Percentiles rank a stretch among this genome's conserved stretches.
Evolutionary conservation across 2,329 filamentous ascomycete species (phyloP).

Genomic region (Elsinoe batatas): DNA sequence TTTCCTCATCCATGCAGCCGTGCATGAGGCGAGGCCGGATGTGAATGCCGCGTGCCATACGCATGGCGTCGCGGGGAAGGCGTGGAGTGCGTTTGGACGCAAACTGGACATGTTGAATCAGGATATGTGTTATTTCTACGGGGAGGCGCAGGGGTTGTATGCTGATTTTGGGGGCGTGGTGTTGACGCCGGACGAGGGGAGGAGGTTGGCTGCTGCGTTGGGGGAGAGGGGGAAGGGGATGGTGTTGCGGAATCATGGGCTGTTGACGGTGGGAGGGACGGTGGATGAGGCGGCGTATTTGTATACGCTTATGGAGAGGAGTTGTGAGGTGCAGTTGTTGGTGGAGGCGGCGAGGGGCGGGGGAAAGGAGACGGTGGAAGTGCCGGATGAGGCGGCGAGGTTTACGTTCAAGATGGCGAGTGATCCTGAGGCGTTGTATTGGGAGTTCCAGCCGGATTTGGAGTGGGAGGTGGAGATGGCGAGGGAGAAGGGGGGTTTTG

Average conservation of each 20-base stretch:
- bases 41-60: slow-evolving; percentile 60
- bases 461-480: slow-evolving; percentile 34
- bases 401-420: slow-evolving; percentile 43
- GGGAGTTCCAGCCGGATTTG: slow-evolving; percentile 44
- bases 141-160: slow-evolving; percentile 45
- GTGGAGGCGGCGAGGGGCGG: slow-evolving; percentile 56
- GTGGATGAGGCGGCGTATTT: slow-evolving; percentile 67
- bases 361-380: slow-evolving; percentile 42
- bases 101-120: slow-evolving; percentile 62
- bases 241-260: slow-evolving; percentile 61
- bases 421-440: slow-evolving; percentile 41
- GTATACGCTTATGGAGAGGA: slow-evolving; percentile 58
- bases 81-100: slow-evolving; percentile 55
- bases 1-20: slow-evolving; percentile 58
- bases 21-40: slow-evolving; percentile 57
- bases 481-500: slow-evolving; percentile 15
- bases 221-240: slow-evolving; percentile 52
- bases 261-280: slow-evolving; percentile 59
- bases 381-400: slow-evolving; percentile 46
- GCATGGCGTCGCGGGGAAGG: slow-evolving; percentile 56
- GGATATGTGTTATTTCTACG: slow-evolving; percentile 56
- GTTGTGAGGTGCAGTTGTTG: slow-evolving; percentile 57
- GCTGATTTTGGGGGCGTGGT: slow-evolving; percentile 55
- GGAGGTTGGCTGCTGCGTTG: slow-evolving; percentile 52
- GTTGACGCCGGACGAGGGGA: slow-evolving; percentile 53